These are phyloP conservation scores for Vachellia pachyceras DNA, from an alignment of 306 rosid species.

Conservation along the genomic window DNA sequence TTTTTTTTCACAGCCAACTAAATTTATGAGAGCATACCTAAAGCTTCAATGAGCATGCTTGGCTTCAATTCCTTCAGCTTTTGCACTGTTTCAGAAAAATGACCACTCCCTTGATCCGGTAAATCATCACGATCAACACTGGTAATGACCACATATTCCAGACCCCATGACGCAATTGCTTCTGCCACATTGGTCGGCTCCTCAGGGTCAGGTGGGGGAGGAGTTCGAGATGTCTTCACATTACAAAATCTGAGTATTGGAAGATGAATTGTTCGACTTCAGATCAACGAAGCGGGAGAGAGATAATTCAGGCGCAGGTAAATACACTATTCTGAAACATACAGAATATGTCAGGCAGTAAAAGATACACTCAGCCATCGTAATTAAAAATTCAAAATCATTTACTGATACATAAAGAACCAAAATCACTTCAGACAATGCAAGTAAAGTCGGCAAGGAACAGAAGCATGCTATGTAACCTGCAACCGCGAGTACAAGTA, in stretches of 20 bases:
- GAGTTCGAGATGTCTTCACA: constrained; percentile 95
- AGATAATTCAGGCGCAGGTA: neutral
- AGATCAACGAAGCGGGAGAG: constrained; percentile 58
- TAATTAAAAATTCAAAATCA: neutral
- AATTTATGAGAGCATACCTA: constrained; percentile 59
- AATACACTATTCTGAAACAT: neutral
- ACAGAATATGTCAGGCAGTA: neutral
- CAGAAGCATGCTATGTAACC: constrained; percentile 45
- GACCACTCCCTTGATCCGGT: constrained; percentile 95
- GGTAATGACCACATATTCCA: constrained; percentile 97
- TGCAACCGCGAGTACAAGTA: constrained; percentile 98
- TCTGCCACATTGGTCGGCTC: constrained; percentile 99
- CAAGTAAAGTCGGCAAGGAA: neutral
- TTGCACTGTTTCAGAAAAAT: constrained; percentile 93
- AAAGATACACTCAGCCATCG: neutral
- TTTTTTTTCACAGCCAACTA: constrained; percentile 25
- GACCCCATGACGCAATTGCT: constrained; percentile 98
- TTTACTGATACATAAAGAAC: neutral
- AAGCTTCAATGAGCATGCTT: constrained; percentile 89
- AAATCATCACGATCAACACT: constrained; percentile 99
- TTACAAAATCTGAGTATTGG: constrained; percentile 77
- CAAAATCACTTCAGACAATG: neutral
- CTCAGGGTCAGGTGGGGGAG: constrained; percentile 93
- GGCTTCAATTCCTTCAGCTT: constrained; percentile 89
- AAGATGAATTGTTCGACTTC: constrained; percentile 54